Evolutionary conservation across 108 stramenopile species (phyloP), one percentile per base, ranked within the genome.

Genomic region (Cylindrotheca fusiformis): DNA sequence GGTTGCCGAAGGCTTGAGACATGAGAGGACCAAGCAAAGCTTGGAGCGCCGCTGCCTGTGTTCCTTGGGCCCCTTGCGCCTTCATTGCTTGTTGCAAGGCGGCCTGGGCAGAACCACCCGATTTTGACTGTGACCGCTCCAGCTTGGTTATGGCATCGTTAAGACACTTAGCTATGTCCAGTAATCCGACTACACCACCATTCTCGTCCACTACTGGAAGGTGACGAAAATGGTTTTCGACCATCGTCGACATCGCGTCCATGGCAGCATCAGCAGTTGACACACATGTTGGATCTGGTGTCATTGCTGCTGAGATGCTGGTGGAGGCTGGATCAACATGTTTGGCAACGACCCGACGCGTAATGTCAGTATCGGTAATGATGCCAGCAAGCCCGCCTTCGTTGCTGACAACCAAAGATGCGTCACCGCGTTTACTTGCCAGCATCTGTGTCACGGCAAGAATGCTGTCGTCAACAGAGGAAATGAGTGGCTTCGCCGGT

Each of bases 131-230:
- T 19, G 79, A 62, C 51, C 79, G 75, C 62, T 97, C 95, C 8
- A 97, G 79, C 58, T 93, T 83, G 5, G 76, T 60, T 47, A 97
- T 91, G 3, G 95, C 96, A 79, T 95, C 95, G 65, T 93, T 93
- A 58, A 97, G 72, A 52, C 95, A 95, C 66, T 95, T 95, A 1
- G 95, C 95, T 46, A 97, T 97, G 60, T 95, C 95, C 51, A 97
- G 72, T 45, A 95, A 61, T 1, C 96, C 96, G 28, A 91, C 88
- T 12, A 95, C 85, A 22, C 81, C 75, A 0, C 90, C 93, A 51
- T 62, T 75, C 36, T 79, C 75, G 52, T 91, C 88, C 10, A 87
- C 74, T 24, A 94, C 96, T 32, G 96, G 96, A 41, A 96, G 68
- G 59, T 96, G 96, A 21, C 96, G 85, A 72, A 97, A 95, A 47